Evolutionary conservation across 2,329 filamentous ascomycete genomes (phyloP), one percentile per base, ranked within the genome.

Genomic region (Phoma sp.): DNA sequence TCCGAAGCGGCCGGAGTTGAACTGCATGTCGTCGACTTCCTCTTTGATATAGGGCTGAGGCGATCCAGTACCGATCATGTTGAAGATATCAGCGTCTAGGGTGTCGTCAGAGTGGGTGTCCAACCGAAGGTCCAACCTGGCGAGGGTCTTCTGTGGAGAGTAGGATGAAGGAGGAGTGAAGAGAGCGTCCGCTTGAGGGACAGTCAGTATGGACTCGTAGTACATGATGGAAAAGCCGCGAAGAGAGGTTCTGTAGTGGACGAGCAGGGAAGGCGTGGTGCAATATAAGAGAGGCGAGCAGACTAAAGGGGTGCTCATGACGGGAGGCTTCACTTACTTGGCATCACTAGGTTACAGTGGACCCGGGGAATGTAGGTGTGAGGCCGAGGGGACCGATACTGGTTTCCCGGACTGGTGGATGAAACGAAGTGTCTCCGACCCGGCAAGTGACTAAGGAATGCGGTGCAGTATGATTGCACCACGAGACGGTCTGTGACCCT

Each of bases 11-110:
- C 74, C 77, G 31, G 76, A 69, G 70, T 83, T 80, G 76, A 82
- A 87, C 66, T 78, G 78, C 69, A 83, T 82, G 60, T 88, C 85
- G 74, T 88, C 84, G 58, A 85, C 82, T 73, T 89, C 86, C 76
- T 83, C 82, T 78, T 90, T 89, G 76, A 90, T 89, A 75, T 82
- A 89, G 49, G 85, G 82, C 69, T 82, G 80, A 56, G 78, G 77
- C 60, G 80, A 81, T 68, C 81, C 81, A 69, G 82, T 81, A 68
- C 82, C 80, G 63, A 80, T 80, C 83, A 86, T 86, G 61, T 68
- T 76, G 69, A 78, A 78, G 47, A 77, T 75, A 63, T 77, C 75
- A 59, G 71, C 69, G 68, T 77, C 76, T 69, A 78, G 65, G 48
- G 66, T 71, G 68, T 77, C 73, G 72, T 78, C 75, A 68, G 75